A percentile compares a stretch with the other conserved stretches of the same genome.
These are phyloP conservation scores for Theileria sp. DNA, from an alignment of 169 alveolate species.

Conservation along the genomic window DNA sequence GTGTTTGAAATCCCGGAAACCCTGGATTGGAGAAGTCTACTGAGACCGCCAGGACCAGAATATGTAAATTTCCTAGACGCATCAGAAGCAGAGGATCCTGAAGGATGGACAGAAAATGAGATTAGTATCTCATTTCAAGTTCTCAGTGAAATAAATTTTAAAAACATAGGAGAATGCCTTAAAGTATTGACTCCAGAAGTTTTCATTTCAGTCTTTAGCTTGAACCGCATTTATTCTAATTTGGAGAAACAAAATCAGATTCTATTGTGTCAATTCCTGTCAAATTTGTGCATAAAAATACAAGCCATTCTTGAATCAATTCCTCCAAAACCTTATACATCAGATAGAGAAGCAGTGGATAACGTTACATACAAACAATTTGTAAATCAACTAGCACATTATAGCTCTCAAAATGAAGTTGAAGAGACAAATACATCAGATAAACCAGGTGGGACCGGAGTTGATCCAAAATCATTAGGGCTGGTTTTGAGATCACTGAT, in stretches of 20 bases:
- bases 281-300: constrained; percentile 19
- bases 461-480: constrained; percentile 44
- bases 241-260: constrained; percentile 37
- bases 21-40: constrained; percentile 56
- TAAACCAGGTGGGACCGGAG: constrained; percentile 5
- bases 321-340: constrained; percentile 56
- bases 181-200: constrained; percentile 32
- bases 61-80: constrained; percentile 48
- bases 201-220: constrained; percentile 51
- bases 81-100: constrained; percentile 65
- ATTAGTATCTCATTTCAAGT: constrained; percentile 24
- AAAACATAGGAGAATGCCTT: constrained; percentile 39
- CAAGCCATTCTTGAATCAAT: constrained; percentile 44
- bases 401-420: background rate
- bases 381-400: constrained; percentile 15
- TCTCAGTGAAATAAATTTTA: constrained; percentile 18
- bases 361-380: constrained; percentile 32
- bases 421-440: background rate
- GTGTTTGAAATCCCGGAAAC: constrained; percentile 61
- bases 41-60: constrained; percentile 64
- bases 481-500: constrained; percentile 50
- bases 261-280: constrained; percentile 27
- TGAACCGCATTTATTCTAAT: constrained; percentile 40
- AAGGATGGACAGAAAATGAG: constrained; percentile 52
- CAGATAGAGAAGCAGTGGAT: constrained; percentile 20